Evolutionary conservation across 2,329 filamentous ascomycete species (phyloP), one percentile per base, ranked within the genome.

Genomic region (Nemania sp.): DNA sequence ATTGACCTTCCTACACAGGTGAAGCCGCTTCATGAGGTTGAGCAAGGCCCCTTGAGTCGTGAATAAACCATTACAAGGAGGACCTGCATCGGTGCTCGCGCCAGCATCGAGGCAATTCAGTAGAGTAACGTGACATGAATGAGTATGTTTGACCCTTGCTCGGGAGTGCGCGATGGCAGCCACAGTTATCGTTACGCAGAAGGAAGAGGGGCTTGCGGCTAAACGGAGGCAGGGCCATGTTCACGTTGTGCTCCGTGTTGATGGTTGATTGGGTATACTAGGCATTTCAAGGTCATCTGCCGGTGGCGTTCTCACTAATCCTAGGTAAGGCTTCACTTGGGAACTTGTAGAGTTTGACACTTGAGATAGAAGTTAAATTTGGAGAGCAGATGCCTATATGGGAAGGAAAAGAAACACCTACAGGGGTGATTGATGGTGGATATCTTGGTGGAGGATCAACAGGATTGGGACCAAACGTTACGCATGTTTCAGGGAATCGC

Each of bases 371-470:
- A 43, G 58, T 29, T 8, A 53, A 47, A 13, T 52, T 58, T 32
- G 58, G 53, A 54, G 24, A 54, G 35, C 24, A 67, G 52, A 57
- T 67, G 52, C 64, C 64, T 67, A 52, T 32, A 32, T 32, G 8
- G 29, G n/a, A 57, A 52, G 53, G 64, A 59, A 62, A 67, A 67
- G 45, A 63, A 58, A 26, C n/a, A 7, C 22, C n/a, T n/a, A 24
- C 27, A 51, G 32, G 52, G 64, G 13, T 29, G n/a, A 51, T 38
- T 24, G 6, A 32, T n/a, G 41, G 52, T 41, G 64, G 62, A 58
- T 32, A 57, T 47, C 26, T 49, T 24, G 29, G 20, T n/a, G 27
- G 32, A 61, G 51, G 63, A 66, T 55, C 57, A 35, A 22, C 3
- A 55, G 57, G 49, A 66, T 56, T 62, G n/a, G 24, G 58, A 15